Evolutionary conservation across 2,329 filamentous ascomycete species (phyloP).

Genomic region (Sporothrix phasma): DNA sequence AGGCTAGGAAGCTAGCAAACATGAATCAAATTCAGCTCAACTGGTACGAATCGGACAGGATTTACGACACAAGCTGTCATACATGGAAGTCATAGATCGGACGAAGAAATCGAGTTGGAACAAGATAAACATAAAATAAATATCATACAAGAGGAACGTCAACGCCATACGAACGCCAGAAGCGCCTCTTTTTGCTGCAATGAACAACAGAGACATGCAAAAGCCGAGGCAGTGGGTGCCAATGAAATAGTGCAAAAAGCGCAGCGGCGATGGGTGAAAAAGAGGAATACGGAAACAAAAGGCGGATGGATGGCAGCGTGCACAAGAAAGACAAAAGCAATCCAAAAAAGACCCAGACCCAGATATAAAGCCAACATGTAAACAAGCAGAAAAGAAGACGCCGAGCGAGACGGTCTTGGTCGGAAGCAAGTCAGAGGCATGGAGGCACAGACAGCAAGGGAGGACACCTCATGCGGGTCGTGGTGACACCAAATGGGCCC

Average conservation of each 20-base stretch:
- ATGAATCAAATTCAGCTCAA: neutral
- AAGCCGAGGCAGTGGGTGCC: conserved; percentile 6
- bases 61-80: too few species aligned
- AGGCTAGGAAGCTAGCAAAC: neutral
- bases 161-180: conserved; percentile 13
- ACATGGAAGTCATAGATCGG: neutral
- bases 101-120: neutral
- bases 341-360: conserved; percentile 2
- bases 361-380: conserved; percentile 12
- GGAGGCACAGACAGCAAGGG: neutral
- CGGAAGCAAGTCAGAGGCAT: neutral
- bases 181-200: conserved; percentile 15
- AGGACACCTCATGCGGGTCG: too few species aligned
- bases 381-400: conserved; percentile 6
- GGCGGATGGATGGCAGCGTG: conserved; percentile 6
- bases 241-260: neutral
- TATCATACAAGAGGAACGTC: conserved; percentile 8
- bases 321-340: neutral
- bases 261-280: neutral
- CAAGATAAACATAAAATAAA: neutral
- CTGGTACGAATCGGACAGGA: neutral
- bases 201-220: conserved; percentile 13
- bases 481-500: neutral
- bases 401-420: neutral
- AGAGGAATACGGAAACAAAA: neutral